These are phyloP conservation scores for Fusarium musae DNA, from an alignment of 2,329 filamentous ascomycete species.

Conservation along the genomic window DNA sequence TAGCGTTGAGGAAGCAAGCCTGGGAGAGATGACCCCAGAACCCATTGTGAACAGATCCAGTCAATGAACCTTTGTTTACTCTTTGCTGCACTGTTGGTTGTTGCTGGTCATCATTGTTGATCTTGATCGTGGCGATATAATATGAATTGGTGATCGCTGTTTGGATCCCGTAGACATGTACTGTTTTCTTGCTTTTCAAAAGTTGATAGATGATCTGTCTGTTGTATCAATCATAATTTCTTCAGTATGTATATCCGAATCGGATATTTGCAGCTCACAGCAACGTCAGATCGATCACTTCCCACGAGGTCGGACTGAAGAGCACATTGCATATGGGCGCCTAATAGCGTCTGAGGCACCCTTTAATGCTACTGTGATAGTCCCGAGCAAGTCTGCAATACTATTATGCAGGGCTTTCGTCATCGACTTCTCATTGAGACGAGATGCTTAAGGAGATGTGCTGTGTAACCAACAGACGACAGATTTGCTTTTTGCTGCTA, in stretches of 20 bases:
- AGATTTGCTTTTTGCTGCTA: constrained; percentile 35
- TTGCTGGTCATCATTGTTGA: constrained; percentile 6
- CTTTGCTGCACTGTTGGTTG: background rate
- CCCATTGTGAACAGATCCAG: constrained; percentile 7
- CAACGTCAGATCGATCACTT: constrained; percentile 15
- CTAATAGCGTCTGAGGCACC: constrained; percentile 6
- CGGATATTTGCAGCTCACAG: constrained; percentile 21
- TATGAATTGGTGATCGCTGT: constrained; percentile 1
- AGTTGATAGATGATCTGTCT: background rate
- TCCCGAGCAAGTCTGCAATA: constrained; percentile 4
- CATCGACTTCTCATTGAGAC: constrained; percentile 27
- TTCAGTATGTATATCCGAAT: constrained; percentile 32
- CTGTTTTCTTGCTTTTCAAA: constrained; percentile 4
- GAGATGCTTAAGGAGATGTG: background rate
- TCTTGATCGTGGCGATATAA: constrained; percentile 22
- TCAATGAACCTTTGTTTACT: background rate
- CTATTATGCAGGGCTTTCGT: constrained; percentile 33
- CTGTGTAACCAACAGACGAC: constrained; percentile 24
- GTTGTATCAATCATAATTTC: constrained; percentile 13
- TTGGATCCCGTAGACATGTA: constrained; percentile 1
- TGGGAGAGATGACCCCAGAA: background rate
- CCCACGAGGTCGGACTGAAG: constrained; percentile 12
- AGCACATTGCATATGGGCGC: constrained; percentile 15
- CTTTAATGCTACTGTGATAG: constrained; percentile 17
- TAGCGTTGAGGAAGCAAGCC: background rate